Percentiles rank a stretch among this genome's conserved stretches.
phyloP scores from a whole-genome alignment of 768 basidiomycete genomes.

The Hemileccinum impolitum region DNA sequence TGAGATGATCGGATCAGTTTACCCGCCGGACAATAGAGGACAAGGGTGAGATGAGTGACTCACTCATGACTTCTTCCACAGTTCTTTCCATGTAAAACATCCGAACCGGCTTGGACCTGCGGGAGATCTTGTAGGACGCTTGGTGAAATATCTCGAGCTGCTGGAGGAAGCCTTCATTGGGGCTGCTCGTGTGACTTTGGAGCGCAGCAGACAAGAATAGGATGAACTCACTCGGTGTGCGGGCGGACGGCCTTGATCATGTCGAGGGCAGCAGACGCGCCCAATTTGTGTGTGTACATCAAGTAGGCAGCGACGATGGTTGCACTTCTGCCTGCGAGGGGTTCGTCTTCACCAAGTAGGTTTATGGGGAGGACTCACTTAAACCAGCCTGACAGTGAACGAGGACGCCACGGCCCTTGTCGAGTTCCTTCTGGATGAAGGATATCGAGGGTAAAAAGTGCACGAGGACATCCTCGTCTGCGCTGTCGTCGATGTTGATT shows the following conservation, averaged over 20 bases:
- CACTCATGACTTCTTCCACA: slow-evolving; percentile 75
- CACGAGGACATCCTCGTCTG: slow-evolving; percentile 72
- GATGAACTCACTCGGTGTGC: slow-evolving; percentile 58
- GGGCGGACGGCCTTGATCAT: slow-evolving; percentile 67
- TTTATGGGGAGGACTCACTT: slow-evolving; percentile 48
- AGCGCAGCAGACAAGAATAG: background rate
- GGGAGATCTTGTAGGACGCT: slow-evolving; percentile 65
- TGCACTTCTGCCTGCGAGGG: slow-evolving; percentile 66
- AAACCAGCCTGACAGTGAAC: slow-evolving; percentile 91
- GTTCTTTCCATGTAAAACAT: slow-evolving; percentile 83
- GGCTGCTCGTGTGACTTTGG: slow-evolving; percentile 43
- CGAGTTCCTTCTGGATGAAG: slow-evolving; percentile 77
- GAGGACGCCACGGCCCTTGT: slow-evolving; percentile 72
- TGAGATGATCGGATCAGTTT: slow-evolving; percentile 29
- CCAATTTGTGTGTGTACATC: slow-evolving; percentile 66
- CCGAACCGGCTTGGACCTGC: slow-evolving; percentile 65
- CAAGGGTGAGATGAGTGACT: slow-evolving; percentile 21
- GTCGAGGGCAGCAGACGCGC: slow-evolving; percentile 60
- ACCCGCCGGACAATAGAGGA: background rate
- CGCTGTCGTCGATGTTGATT: slow-evolving; percentile 72
- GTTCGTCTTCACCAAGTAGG: slow-evolving; percentile 1
- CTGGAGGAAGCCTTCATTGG: slow-evolving; percentile 78
- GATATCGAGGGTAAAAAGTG: slow-evolving; percentile 78
- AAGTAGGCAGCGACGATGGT: slow-evolving; percentile 87
- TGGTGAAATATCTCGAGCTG: slow-evolving; percentile 81